Evolutionary conservation across 495 filamentous ascomycete genomes (phyloP).

Genomic region (Astrocystis sublimbata): DNA sequence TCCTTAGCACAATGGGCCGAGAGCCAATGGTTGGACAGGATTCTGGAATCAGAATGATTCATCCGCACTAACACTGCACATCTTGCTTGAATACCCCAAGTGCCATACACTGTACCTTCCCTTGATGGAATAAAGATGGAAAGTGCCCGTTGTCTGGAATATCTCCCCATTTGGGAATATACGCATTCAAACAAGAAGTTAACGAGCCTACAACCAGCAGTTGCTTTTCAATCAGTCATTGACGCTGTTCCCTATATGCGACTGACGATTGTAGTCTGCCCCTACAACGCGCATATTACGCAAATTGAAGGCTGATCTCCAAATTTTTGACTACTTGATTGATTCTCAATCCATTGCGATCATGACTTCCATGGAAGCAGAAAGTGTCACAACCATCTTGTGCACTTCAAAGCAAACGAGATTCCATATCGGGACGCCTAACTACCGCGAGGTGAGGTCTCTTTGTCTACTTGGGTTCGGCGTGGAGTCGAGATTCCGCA

Average conservation of each 20-base stretch:
- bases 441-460: constrained; percentile 53
- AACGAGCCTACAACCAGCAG: no score
- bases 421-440: constrained; percentile 55
- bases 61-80: constrained; percentile 33
- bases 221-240: no score
- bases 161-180: no score
- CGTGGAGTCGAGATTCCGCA: neutral
- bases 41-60: constrained; percentile 30
- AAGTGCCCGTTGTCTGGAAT: no score
- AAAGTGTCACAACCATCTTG: constrained; percentile 51
- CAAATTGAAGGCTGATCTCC: neutral
- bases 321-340: neutral
- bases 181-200: no score
- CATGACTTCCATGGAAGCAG: constrained; percentile 51
- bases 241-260: no score
- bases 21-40: constrained; percentile 22
- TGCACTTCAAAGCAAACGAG: constrained; percentile 59
- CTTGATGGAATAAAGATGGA: no score
- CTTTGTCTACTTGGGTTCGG: neutral
- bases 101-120: no score
- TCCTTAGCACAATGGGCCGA: neutral
- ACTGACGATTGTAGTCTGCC: neutral
- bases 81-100: no score
- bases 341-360: neutral
- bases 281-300: neutral